Evolutionary conservation across 768 basidiomycete species (phyloP).

Genomic region (Phallus indusiatus): DNA sequence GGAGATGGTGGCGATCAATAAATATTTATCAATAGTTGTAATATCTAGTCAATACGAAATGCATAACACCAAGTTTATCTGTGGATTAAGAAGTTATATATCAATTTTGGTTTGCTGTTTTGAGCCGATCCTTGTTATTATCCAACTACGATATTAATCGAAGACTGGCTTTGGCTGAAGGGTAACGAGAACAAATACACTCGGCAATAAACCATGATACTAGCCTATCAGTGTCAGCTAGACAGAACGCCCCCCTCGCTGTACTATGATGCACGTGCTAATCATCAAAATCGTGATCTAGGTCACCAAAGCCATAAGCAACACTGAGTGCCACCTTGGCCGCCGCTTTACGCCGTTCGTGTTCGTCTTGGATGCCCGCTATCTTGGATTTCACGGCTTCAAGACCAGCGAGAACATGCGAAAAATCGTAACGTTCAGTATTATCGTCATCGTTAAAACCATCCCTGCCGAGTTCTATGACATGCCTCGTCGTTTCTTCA

Average conservation of each 20-base stretch:
- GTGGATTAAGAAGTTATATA: too few relatives aligned
- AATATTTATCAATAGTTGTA: background rate
- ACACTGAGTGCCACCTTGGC: conserved; percentile 65
- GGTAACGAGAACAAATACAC: too few relatives aligned
- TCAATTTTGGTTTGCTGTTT: too few relatives aligned
- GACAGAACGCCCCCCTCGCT: too few relatives aligned
- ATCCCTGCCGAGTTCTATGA: conserved; percentile 18
- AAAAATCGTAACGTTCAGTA: conserved; percentile 44
- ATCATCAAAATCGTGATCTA: conserved; percentile 6
- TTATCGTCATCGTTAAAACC: conserved; percentile 12
- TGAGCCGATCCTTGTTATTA: too few relatives aligned
- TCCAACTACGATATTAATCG: too few relatives aligned
- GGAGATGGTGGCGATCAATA: background rate
- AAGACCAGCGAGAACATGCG: conserved; percentile 47
- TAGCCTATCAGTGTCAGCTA: too few relatives aligned
- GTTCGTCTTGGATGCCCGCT: conserved; percentile 50
- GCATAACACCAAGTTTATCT: too few relatives aligned
- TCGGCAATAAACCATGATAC: too few relatives aligned
- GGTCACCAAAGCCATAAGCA: conserved; percentile 51
- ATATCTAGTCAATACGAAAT: too few relatives aligned
- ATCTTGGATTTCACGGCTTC: conserved; percentile 72
- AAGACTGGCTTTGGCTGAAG: too few relatives aligned
- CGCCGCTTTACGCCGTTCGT: conserved; percentile 56
- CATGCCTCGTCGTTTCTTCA: conserved; percentile 20
- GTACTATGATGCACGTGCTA: background rate